Evolutionary conservation across 1,284 basidiomycete species (phyloP), one percentile per base, ranked within the genome.

Genomic region (Marasmius tenuissimus): DNA sequence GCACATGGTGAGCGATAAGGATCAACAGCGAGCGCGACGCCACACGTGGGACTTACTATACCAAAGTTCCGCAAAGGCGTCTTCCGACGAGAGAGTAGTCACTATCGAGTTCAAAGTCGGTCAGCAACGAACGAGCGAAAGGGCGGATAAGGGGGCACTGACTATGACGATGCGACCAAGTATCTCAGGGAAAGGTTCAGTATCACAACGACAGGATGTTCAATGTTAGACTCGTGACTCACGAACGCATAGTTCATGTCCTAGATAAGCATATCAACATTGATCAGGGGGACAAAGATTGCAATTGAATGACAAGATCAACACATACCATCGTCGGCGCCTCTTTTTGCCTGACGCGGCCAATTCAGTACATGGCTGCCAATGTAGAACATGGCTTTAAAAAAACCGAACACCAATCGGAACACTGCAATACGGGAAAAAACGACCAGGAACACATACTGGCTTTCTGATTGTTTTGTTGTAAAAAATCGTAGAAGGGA

Each of bases 61-160:
- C 60, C 87, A 92, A 37, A 95, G 80, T 72, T 94, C 92, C 11
- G 92, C 91, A 56, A 94, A 91, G 33, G 89, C 90, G 68, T 92
- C 76, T 67, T 86, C 78, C 71, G 89, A 93, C 49, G 83, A 76
- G 53, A 93, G 80, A 9, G 88, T 81, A 11, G 93, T 94, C 75
- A 91, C 83, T 85, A 58, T 7, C 35, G 9, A 8, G 11, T 20
- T 8, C 3, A 14, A 35, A 33, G 33, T 48, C 38, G 34, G 37
- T 27, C 38, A 42, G 49, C 10, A 37, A 4, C 16, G 22, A 1
- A 1, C 18, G 0, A 9, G 5, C n/a, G 7, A 1, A 2, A 55
- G 27, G 27, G 27, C 22, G 5, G 47, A 4, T 10, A 3, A 35
- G 57, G 51, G 16, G n/a, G 20, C 59, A 61, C 76, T 66, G 65